Evolutionary conservation across 441 rosid genomes (phyloP), one percentile per base, ranked within the genome.

Genomic region (Geranium incanum): DNA sequence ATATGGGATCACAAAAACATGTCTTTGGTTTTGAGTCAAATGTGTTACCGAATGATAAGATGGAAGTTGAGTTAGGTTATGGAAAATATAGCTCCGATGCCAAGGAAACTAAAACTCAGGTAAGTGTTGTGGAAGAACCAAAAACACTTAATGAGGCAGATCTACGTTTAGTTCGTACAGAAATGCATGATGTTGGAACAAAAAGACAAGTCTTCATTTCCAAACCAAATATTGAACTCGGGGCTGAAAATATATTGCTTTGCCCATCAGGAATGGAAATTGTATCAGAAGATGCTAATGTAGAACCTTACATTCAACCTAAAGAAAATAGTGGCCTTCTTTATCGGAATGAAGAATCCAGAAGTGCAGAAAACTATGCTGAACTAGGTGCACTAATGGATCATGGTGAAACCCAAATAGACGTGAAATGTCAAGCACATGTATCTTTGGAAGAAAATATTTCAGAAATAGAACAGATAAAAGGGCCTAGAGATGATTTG

Each of bases 361-460:
- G 11, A n/a, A 48, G 55, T 48, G 13, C 55, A 48, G 55, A 12
- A 48, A 48, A 8, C 13, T 48, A 13, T 11, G 12, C 13, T 48
- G 55, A 48, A 12, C 13, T 48, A 48, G 55, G 11, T 48, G 15
- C 55, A 48, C 15, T 12, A 48, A 12, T 1, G 55, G 11, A 48
- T 48, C 55, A 48, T 48, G 15, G 12, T 48, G 55, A 48, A 48
- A 48, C 55, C 13, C 55, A 9, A 21, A 50, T 68, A 23, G 78
- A 70, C 73, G 15, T 11, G 70, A 76, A 70, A 55, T 78, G 72
- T 68, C 83, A 33, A 68, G 80, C 75, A 66, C 67, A 78, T 69
- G 75, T 72, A 72, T 57, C 79, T 72, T 78, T 70, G 62, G 78
- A 39, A 66, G 78, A 71, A 71, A 80, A 66, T 69, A 68, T 48